Evolutionary conservation across 164 flowering plant species (phyloP), one percentile per base, ranked within the genome.

Genomic region (Santalum album): DNA sequence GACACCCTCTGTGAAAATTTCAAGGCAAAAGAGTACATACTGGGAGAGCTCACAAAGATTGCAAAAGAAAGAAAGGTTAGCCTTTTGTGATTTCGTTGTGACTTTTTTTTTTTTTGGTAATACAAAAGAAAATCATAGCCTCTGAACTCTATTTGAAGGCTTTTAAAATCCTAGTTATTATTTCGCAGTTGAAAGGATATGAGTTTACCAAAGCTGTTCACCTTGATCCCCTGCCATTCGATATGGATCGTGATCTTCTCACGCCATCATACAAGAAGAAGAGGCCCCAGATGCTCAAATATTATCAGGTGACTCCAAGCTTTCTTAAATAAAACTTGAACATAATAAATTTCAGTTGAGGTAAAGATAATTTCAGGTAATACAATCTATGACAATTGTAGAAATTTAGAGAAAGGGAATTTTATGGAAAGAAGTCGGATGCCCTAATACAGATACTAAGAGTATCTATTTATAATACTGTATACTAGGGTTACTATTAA

Each of bases 261-360:
- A 94, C 97, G 14, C 99, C 99, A 44, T 87, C 99, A 22, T 94
- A 68, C 51, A 94, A 94, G 80, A 94, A 83, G 79, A 94, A 94
- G 77, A 78, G 99, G 67, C 95, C 99, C n/a, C 99, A 94, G 60
- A 54, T 94, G 73, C 86, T 75, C 40, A 83, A 87, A 57, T 78
- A 84, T 60, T 94, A 85, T 60, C 74, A 94, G 99, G 99, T 90
- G 63, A 0, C 50, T 25, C 67, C 55, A 52, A 34, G 15, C 59
- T 29, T 48, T 34, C 9, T 43, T n/a, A 21, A 18, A 9, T 12
- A n/a, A 18, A 29, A 29, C 34, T 29, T 29, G 6, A 9, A 29
- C 9, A 9, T 9, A 29, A 3, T 29, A 29, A 3, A 3, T n/a
- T n/a, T n/a, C n/a, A n/a, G n/a, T n/a, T n/a, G n/a, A n/a, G n/a